Percentiles rank a stretch among this genome's conserved stretches.
Evolutionary conservation across 805 yeast genomes (phyloP).

Genomic region (Yamadazyma philogaea): DNA sequence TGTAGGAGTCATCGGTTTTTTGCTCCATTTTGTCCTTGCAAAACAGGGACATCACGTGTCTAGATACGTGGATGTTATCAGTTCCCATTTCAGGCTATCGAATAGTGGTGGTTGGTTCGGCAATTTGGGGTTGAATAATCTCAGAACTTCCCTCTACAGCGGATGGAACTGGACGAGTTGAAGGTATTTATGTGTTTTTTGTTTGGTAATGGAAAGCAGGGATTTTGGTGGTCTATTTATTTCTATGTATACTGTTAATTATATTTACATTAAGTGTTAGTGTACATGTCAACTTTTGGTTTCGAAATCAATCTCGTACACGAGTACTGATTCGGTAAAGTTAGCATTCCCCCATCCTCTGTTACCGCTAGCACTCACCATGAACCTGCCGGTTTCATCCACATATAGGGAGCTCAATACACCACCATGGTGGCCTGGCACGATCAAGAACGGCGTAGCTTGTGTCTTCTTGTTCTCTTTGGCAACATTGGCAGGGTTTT

Average conservation of each 20-base stretch:
- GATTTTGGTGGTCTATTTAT: constrained; percentile 1
- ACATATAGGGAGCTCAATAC: constrained; percentile 70
- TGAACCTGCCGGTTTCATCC: constrained; percentile 83
- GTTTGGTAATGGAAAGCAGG: constrained; percentile 1
- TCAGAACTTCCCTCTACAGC: constrained; percentile 28
- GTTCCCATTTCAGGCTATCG: constrained; percentile 9
- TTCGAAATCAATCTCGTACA: constrained; percentile 67
- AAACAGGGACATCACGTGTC: constrained; percentile 18
- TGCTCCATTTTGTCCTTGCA: constrained; percentile 32
- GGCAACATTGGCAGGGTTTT: constrained; percentile 18
- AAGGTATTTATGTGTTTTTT: not conserved
- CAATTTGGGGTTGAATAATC: constrained; percentile 23
- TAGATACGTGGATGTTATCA: constrained; percentile 6
- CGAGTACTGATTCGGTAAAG: constrained; percentile 73
- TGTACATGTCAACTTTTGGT: not conserved
- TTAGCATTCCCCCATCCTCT: constrained; percentile 89
- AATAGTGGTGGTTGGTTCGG: constrained; percentile 10
- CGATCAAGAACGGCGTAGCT: constrained; percentile 76
- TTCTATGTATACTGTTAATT: constrained; percentile 1
- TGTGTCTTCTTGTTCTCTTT: constrained; percentile 35
- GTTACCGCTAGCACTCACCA: constrained; percentile 90
- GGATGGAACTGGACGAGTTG: constrained; percentile 4
- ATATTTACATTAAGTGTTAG: not conserved
- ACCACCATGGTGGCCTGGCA: constrained; percentile 98
- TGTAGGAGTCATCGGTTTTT: constrained; percentile 38